Evolutionary conservation across 1,139 yeast species (phyloP), one percentile per base, ranked within the genome.

Genomic region (Pichia sp.): DNA sequence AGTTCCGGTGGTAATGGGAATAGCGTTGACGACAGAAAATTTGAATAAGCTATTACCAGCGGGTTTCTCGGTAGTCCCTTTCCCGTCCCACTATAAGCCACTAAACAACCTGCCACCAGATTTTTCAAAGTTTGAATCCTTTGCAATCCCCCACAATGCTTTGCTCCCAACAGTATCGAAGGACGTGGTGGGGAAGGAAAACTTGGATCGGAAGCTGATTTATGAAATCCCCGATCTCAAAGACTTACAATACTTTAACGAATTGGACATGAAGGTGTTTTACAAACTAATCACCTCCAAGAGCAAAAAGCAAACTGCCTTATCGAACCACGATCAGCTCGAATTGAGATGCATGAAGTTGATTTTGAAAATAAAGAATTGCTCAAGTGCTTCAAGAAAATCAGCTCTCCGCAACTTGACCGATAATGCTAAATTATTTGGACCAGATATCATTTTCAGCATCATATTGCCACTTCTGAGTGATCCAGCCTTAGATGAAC

Each of bases 401-500:
- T 70, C 72, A n/a, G 85, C 96, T 0, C 68, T 89, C 68, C 74
- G 95, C 51, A 75, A 78, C 42, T 67, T 91, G 23, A 80, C 88
- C 1, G 89, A 83, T 49, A 76, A 77, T 58, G 85, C 95, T 0
- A 70, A 74, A 8, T 70, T 70, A 13, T 80, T 83, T 60, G 97
- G 97, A 0, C 85, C 96, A 0, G 77, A 80, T 48, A 66, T 82
- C 0, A 66, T 90, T 21, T 85, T 91, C 62, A 79, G 80, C 53
- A 84, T 81, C 56, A 74, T 88, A 7, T 71, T 91, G 16, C 96
- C 96, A 0, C 68, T 91, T 18, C 69, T 91, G 39, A 72, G 86
- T 64, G 96, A 89, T 58, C 83, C 83, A 23, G 70, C 79, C 8
- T 70, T 90, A 41, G 95, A 85, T 58, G 95, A 87, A 50, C 90